Conservation (phyloP, 768 basidiomycete species). For the Mycena venus region DNA sequence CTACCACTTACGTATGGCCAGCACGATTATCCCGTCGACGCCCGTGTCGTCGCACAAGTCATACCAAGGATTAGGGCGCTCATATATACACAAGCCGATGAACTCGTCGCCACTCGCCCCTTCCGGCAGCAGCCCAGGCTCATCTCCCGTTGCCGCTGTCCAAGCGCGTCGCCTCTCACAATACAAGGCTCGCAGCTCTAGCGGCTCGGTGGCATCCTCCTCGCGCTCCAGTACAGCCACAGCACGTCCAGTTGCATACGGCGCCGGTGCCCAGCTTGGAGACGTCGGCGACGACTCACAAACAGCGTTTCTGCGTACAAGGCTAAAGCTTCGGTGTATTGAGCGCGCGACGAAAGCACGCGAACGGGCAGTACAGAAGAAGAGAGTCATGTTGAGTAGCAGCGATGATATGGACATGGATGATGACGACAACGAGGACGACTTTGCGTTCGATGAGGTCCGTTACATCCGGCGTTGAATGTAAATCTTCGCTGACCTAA, state of each 20-base stretch:
- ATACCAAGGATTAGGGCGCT: not conserved
- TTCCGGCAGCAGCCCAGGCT: slow-evolving; percentile 30
- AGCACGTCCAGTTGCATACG: slow-evolving; percentile 10
- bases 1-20: too few species aligned
- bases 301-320: slow-evolving; percentile 68
- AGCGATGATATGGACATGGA: slow-evolving; percentile 60
- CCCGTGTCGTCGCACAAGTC: not conserved
- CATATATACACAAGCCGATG: slow-evolving; percentile 4
- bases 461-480: not conserved
- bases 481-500: not conserved
- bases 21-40: slow-evolving; percentile 9
- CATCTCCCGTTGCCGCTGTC: slow-evolving; percentile 62
- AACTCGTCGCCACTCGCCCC: slow-evolving; percentile 32
- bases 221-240: slow-evolving; percentile 22
- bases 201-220: slow-evolving; percentile 44
- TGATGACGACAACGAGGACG: slow-evolving; percentile 67
- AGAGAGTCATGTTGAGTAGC: slow-evolving; percentile 53
- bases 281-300: slow-evolving; percentile 58
- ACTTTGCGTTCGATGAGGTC: not conserved
- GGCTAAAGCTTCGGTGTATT: slow-evolving; percentile 72
- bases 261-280: slow-evolving; percentile 17
- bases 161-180: slow-evolving; percentile 68
- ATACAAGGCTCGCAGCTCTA: slow-evolving; percentile 59
- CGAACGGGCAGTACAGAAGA: slow-evolving; percentile 56
- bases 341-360: slow-evolving; percentile 72